phyloP scores from a whole-genome alignment of 148 eudicot species.

The Diospyros kaki region DNA sequence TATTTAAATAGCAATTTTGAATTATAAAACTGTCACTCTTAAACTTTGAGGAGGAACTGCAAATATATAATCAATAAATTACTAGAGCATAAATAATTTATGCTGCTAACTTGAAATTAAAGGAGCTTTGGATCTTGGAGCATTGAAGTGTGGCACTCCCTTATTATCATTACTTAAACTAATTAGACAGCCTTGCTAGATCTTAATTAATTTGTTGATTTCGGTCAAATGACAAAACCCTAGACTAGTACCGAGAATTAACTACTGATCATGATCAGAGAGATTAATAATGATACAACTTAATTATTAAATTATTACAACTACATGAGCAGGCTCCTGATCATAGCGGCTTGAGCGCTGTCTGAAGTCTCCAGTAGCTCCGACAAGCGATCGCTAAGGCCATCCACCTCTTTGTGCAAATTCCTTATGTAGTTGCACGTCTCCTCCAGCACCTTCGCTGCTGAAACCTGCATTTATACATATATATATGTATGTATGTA shows the following conservation, averaged over 20 bases:
- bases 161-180: no score
- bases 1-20: no score
- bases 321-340: conserved; percentile 87
- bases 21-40: no score
- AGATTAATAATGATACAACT: background rate
- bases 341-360: conserved; percentile 90
- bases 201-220: no score
- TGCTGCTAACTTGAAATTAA: no score
- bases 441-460: conserved; percentile 81
- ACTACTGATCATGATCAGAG: background rate
- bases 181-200: no score
- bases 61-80: no score
- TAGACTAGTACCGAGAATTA: background rate
- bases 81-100: no score
- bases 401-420: conserved; percentile 86
- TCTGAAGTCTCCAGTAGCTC: conserved; percentile 78
- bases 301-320: no score
- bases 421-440: conserved; percentile 88
- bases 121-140: no score
- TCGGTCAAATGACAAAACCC: background rate
- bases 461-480: conserved; percentile 48
- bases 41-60: no score
- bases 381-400: conserved; percentile 73
- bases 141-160: no score
- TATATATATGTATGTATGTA: background rate